Evolutionary conservation across 2,329 filamentous ascomycete genomes (phyloP).

Genomic region (Ustilaginoidea virens): DNA sequence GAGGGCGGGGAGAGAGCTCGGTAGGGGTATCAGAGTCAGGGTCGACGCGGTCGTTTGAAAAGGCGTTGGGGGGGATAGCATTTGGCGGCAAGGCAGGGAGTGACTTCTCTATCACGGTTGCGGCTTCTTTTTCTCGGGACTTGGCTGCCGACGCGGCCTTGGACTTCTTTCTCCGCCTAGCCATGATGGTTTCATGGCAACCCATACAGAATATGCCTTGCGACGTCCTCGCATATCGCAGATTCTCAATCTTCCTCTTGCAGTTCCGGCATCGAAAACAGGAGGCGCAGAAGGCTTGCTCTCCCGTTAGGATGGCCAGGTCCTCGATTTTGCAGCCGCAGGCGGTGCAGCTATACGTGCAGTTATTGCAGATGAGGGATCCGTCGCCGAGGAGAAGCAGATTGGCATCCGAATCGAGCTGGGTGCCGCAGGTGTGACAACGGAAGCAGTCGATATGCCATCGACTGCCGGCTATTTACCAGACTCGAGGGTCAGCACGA

Average conservation of each 20-base stretch:
- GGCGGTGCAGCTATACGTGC: constrained; percentile 95
- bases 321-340: constrained; percentile 98
- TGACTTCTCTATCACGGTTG: constrained; percentile 72
- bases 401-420: constrained; percentile 96
- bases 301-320: constrained; percentile 88
- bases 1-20: constrained; percentile 51
- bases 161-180: constrained; percentile 72
- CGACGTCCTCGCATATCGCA: constrained; percentile 91
- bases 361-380: constrained; percentile 97
- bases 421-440: constrained; percentile 86
- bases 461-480: constrained; percentile 63
- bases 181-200: constrained; percentile 95
- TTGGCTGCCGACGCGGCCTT: constrained; percentile 48
- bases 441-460: constrained; percentile 99
- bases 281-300: constrained; percentile 93
- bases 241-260: constrained; percentile 96
- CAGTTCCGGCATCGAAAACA: constrained; percentile 97
- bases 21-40: constrained; percentile 51
- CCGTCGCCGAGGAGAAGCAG: constrained; percentile 93
- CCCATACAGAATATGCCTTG: constrained; percentile 99
- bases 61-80: constrained; percentile 46
- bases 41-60: constrained; percentile 43
- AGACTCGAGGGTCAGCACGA: constrained; percentile 11
- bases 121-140: constrained; percentile 45
- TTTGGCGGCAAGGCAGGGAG: constrained; percentile 78